These are phyloP conservation scores for Botrytis porri DNA, from an alignment of 2,329 filamentous ascomycete genomes.

Conservation along the genomic window DNA sequence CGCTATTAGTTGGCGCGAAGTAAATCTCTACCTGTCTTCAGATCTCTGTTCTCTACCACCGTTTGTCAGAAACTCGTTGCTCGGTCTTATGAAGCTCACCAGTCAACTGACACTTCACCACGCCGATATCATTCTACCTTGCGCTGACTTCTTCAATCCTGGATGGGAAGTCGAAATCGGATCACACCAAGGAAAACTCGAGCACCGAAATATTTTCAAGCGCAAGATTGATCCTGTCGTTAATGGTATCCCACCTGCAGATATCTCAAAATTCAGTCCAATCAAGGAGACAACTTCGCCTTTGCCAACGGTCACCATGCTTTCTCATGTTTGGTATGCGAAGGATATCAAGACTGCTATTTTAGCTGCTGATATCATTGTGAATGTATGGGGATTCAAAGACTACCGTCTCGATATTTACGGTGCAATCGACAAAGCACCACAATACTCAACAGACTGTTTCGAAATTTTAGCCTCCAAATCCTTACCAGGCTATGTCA, in stretches of 20 bases:
- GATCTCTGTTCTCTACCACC: constrained; percentile 32
- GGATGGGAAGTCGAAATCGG: constrained; percentile 63
- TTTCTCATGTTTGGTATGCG: constrained; percentile 54
- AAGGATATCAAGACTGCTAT: constrained; percentile 66
- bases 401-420: constrained; percentile 63
- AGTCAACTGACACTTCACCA: constrained; percentile 41
- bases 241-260: constrained; percentile 55
- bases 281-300: constrained; percentile 57
- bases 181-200: constrained; percentile 53
- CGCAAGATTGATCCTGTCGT: constrained; percentile 63
- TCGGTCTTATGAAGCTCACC: constrained; percentile 31
- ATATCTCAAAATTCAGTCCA: constrained; percentile 56
- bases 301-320: constrained; percentile 61
- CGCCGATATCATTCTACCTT: constrained; percentile 58
- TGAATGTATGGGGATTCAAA: constrained; percentile 63
- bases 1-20: constrained; percentile 54
- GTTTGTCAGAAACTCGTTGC: constrained; percentile 34
- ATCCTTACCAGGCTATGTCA: constrained; percentile 31
- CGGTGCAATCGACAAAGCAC: constrained; percentile 60
- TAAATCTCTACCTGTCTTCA: constrained; percentile 41
- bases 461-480: constrained; percentile 42
- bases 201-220: constrained; percentile 55
- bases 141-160: constrained; percentile 60
- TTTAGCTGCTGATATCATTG: constrained; percentile 61
- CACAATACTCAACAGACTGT: constrained; percentile 59